Evolutionary conservation across 306 rosid genomes (phyloP).

Genomic region (Hippophae tibetana): DNA sequence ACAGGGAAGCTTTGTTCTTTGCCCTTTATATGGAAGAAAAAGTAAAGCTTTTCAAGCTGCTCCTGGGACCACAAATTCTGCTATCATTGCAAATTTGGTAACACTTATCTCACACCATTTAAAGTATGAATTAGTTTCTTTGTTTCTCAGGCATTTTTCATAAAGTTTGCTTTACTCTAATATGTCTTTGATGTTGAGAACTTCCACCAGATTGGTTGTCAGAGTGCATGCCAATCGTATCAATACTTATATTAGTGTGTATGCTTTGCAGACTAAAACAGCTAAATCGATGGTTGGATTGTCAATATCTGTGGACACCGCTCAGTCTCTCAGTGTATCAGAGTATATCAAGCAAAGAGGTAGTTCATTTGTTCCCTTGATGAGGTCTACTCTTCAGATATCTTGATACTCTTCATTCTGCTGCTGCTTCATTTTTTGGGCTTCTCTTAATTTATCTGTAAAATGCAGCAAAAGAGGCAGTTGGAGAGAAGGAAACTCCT

Average conservation of each 20-base stretch:
- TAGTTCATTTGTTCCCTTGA: conserved; percentile 26
- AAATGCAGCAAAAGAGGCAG: conserved; percentile 84
- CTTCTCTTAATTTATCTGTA: conserved; percentile 4
- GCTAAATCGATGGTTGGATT: conserved; percentile 84
- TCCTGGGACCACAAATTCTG: conserved; percentile 68
- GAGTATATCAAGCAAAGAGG: conserved; percentile 86
- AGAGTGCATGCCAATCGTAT: conserved; percentile 1
- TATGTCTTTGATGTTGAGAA: conserved; percentile 7
- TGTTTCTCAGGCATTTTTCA: conserved; percentile 12
- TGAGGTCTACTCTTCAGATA: conserved; percentile 11
- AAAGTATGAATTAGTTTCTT: background rate
- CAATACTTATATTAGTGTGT: conserved; percentile 15
- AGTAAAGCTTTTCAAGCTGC: conserved; percentile 94
- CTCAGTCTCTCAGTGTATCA: conserved; percentile 59
- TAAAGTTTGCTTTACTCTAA: conserved; percentile 16
- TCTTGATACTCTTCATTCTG: background rate
- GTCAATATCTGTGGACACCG: conserved; percentile 67
- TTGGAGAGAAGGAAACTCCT: conserved; percentile 98
- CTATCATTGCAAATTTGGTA: conserved; percentile 83
- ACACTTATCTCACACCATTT: conserved; percentile 14
- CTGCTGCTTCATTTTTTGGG: background rate
- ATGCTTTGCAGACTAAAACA: conserved; percentile 71
- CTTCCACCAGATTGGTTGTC: conserved; percentile 11
- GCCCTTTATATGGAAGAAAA: conserved; percentile 92
- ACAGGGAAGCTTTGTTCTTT: conserved; percentile 77